Evolutionary conservation across 2,329 filamentous ascomycete species (phyloP).

Genomic region (Onygenales sp.): DNA sequence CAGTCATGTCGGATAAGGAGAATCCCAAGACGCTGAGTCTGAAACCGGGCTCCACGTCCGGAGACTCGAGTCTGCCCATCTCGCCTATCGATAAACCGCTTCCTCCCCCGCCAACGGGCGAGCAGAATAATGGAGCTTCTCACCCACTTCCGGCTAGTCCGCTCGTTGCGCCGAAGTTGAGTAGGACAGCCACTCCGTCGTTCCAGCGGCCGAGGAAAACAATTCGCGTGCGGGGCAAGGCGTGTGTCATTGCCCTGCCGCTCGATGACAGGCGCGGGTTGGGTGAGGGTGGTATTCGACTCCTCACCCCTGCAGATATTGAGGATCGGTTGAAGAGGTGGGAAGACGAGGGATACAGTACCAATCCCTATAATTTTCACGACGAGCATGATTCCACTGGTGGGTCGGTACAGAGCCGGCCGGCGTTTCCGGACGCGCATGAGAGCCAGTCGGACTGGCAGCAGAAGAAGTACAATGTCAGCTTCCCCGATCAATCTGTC

Average conservation of each 20-base stretch:
- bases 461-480: conserved; percentile 24
- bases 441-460: conserved; percentile 28
- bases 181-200: conserved; percentile 8
- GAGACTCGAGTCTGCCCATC: conserved; percentile 9
- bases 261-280: conserved; percentile 57
- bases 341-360: conserved; percentile 35
- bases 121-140: conserved; percentile 7
- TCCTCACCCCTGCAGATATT: conserved; percentile 32
- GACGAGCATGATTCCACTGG: conserved; percentile 16
- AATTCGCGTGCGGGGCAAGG: conserved; percentile 65
- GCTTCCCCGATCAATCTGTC: conserved; percentile 39
- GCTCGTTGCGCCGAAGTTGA: background rate
- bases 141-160: conserved; percentile 9
- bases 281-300: conserved; percentile 23
- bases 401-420: conserved; percentile 25
- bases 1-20: conserved; percentile 25
- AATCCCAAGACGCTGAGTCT: conserved; percentile 12
- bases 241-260: conserved; percentile 61
- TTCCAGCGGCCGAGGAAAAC: conserved; percentile 52
- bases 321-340: conserved; percentile 30
- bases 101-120: conserved; percentile 25
- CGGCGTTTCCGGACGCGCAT: conserved; percentile 32
- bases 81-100: conserved; percentile 31
- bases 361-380: conserved; percentile 28
- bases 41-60: background rate